Percentiles rank a stretch among this genome's conserved stretches.
phyloP scores from a whole-genome alignment of 1,139 yeast genomes.

The Sugiyamaella neomexicana region DNA sequence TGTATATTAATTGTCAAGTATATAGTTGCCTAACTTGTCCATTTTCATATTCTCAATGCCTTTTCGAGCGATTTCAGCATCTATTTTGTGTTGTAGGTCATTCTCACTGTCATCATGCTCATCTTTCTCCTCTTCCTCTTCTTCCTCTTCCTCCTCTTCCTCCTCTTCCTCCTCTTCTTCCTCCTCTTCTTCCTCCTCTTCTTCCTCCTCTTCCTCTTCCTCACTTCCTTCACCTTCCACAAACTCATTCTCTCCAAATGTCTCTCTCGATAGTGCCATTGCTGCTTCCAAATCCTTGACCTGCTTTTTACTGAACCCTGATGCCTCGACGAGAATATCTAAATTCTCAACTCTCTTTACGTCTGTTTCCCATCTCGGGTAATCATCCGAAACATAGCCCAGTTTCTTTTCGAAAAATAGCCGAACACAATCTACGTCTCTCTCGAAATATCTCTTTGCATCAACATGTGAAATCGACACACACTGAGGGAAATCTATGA shows the following conservation, averaged over 20 bases:
- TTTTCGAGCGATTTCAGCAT: conserved; percentile 47
- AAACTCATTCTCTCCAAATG: conserved; percentile 35
- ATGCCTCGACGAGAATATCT: conserved; percentile 85
- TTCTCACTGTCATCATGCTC: conserved; percentile 39
- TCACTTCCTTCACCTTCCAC: conserved; percentile 28
- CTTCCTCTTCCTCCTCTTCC: conserved; percentile 35
- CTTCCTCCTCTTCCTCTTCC: conserved; percentile 33
- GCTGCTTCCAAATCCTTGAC: conserved; percentile 75
- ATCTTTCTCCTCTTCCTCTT: conserved; percentile 1
- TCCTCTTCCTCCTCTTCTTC: conserved; percentile 49
- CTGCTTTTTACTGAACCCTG: conserved; percentile 81
- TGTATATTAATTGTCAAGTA: conserved; percentile 46
- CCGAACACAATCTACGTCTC: conserved; percentile 90
- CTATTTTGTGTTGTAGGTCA: conserved; percentile 34
- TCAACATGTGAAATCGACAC: conserved; percentile 88
- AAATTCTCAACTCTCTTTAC: conserved; percentile 64
- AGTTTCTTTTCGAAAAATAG: conserved; percentile 79
- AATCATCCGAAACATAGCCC: conserved; percentile 73
- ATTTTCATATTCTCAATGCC: conserved; percentile 77
- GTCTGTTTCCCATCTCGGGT: conserved; percentile 78
- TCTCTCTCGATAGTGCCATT: conserved; percentile 55
- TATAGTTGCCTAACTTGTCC: conserved; percentile 81
- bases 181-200: conserved; percentile 36
- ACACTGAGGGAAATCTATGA: conserved; percentile 98
- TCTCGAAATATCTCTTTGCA: conserved; percentile 80